Evolutionary conservation across 495 filamentous ascomycete genomes (phyloP).

Genomic region (Cercophora newfieldiana): DNA sequence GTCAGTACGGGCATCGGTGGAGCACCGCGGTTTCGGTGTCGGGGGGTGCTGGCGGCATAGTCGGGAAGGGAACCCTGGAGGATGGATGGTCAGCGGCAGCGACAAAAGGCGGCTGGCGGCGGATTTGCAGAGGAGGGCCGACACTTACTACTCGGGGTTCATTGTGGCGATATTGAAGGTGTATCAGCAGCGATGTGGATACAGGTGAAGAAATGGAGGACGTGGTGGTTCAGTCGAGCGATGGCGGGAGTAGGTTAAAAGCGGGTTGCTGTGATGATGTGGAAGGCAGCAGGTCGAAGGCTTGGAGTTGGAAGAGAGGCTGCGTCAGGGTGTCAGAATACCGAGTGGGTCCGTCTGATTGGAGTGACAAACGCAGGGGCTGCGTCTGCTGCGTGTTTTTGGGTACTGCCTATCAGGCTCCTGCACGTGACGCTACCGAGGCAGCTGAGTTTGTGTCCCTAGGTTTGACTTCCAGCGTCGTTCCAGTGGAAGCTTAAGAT

Average conservation of each 20-base stretch:
- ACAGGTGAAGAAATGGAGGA: constrained; percentile 16
- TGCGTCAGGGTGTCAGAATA: constrained; percentile 38
- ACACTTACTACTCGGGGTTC: constrained; percentile 92
- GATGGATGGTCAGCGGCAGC: constrained; percentile 16
- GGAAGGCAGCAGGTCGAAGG: constrained; percentile 31
- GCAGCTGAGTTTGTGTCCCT: constrained; percentile 1
- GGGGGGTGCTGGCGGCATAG: neutral
- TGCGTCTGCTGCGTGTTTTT: neutral
- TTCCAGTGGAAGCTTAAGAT: too few relatives aligned
- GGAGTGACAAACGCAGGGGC: constrained; percentile 21
- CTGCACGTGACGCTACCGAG: constrained; percentile 18
- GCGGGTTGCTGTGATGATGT: constrained; percentile 25
- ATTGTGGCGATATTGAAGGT: constrained; percentile 54
- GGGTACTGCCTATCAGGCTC: constrained; percentile 12
- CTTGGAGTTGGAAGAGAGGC: constrained; percentile 26
- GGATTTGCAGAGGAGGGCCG: constrained; percentile 21
- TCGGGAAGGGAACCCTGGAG: neutral
- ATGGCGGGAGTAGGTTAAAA: constrained; percentile 8
- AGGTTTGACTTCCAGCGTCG: neutral
- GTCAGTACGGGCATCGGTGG: neutral
- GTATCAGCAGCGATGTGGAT: constrained; percentile 21
- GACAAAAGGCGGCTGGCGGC: constrained; percentile 18
- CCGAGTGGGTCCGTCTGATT: constrained; percentile 24
- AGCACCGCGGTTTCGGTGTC: neutral
- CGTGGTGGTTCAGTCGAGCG: constrained; percentile 18